Base-by-base conservation (phyloP, 192 early-diverging fungal species). In the Funneliformis mosseae region DNA sequence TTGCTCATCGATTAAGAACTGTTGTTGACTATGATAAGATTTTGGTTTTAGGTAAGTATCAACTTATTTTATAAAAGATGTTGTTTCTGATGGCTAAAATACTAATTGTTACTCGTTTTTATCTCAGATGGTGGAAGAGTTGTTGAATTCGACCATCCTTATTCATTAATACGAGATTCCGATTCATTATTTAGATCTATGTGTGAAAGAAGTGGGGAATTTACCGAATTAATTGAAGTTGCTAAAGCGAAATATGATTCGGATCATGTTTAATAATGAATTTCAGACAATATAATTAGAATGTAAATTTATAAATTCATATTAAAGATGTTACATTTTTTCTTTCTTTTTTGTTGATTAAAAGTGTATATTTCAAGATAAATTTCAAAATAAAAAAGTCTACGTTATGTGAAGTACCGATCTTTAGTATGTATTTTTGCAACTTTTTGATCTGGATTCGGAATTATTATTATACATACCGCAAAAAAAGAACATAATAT, bases 1-100 rank as follows among this genome's bases (percentile, higher is more conserved):
- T 98, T 82, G 97, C 97, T 4, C 97, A 98, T 80, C 89, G 95
- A 16, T 72, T 96, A 64, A 87, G 89, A 73, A 96, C 96, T 0
- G 90, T 97, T 45, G 91, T 92, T 7, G 92, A 92, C 80, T 94
- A 90, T 76, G 91, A 94, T 78, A 85, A 85, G 5, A 85, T 94
- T 10, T 79, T 90, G 72, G 91, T 94, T 5, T 81, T 92, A 48
- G 89, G 77, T 78, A 66, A 33, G n/a, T 66, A 6, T 60, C 8
- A 38, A 38, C 23, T 2, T 23, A 41, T 38, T 45, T 43, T 25
- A 61, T 42, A 48, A 10, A 7, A 5, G 18, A 7, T 39, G 8
- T 42, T 64, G 23, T 68, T 25, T 68, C 68, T 12, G 2, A 28
- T 28, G 11, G 11, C 28, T 28, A 62, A 28, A 0, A 62, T 61